Base-by-base conservation (phyloP, 139 green algal species). In the Astrephomene gubernaculifera region DNA sequence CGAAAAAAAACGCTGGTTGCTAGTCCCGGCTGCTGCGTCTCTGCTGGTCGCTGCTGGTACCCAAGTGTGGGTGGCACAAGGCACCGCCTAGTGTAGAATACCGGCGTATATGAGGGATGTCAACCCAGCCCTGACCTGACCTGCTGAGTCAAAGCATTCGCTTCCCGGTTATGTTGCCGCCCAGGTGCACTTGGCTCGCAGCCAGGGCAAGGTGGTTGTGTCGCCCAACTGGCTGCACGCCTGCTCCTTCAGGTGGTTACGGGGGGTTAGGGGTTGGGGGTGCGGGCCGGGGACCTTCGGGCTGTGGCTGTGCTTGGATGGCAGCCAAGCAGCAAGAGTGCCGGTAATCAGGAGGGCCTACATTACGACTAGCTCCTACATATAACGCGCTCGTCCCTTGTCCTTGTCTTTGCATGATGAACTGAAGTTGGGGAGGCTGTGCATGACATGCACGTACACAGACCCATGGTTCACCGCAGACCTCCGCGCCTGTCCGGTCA, bases 231-330 rank as follows among this genome's bases (percentile, higher is more conserved):
- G 79, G 79, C 79, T 86, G 79, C 64, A 76, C 35, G 79, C 10
- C 45, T 86, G 79, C 79, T 44, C 35, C 36, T 86, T 69, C 79
- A 41, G 45, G 65, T 86, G 79, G 29, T 57, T 57, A 25, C 12
- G 49, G 12, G 67, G 21, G 38, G 3, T 2, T 36, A 3, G 29
- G 38, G 19, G 8, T 71, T 25, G 12, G 35, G 64, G 35, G 7
- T 5, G 8, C 8, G 9, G 14, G 10, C 29, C 33, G 12, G 14
- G 64, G 7, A 2, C 35, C 35, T 31, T 49, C n/a, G 6, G 60
- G 4, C 27, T 38, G 27, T n/a, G n/a, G n/a, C n/a, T n/a, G n/a
- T n/a, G n/a, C n/a, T n/a, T n/a, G n/a, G n/a, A n/a, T n/a, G n/a
- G n/a, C n/a, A n/a, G n/a, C n/a, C n/a, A n/a, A n/a, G n/a, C n/a